Base-by-base conservation (phyloP, 2,329 filamentous ascomycete species). In the Trichoderma brevicompactum region DNA sequence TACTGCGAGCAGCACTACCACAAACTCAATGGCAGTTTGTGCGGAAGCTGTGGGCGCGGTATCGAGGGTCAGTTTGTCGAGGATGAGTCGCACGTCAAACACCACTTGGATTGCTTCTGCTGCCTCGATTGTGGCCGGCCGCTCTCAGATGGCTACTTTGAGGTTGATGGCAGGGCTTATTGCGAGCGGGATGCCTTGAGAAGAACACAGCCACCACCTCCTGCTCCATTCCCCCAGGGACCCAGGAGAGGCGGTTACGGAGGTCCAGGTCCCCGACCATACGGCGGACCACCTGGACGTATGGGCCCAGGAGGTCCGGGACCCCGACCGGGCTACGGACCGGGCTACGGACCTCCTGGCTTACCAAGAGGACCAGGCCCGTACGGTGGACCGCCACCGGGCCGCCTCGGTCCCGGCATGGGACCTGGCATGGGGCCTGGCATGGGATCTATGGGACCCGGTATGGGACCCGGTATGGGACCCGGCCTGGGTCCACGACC, bases 1-100 rank as follows among this genome's bases (percentile, higher is more conserved):
- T 97, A 94, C 78, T 98, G 95, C 77, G 90, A 92, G 70, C 88
- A 89, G 56, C 93, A 98, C 77, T 99, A 98, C 75, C 95, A 99
- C 79, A 86, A 91, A 75, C 84, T 95, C 40, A 98, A 98, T 72
- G 90, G 90, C 58, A 96, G 92, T 53, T 80, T 97, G 1, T 99
- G 95, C 75, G 85, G 86, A 15, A 85, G 84, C 36, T 99, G 95
- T 76, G 85, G 91, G 69, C 82, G 82, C 10, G 95, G 95, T 13
- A 98, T 99, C 70, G 95, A 99, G 77, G 95, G 95, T 0, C 89
- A 94, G 70, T 99, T 96, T 72, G 82, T 97, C 43, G 93, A 97
- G 75, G 96, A 95, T 36, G 91, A 92, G 71, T 78, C 81, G 44
- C 81, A 83, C 40, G 84, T 87, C 71, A 97, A 97, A 75, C 95